Conservation (phyloP, 768 basidiomycete species). For the Nidularia sp. region DNA sequence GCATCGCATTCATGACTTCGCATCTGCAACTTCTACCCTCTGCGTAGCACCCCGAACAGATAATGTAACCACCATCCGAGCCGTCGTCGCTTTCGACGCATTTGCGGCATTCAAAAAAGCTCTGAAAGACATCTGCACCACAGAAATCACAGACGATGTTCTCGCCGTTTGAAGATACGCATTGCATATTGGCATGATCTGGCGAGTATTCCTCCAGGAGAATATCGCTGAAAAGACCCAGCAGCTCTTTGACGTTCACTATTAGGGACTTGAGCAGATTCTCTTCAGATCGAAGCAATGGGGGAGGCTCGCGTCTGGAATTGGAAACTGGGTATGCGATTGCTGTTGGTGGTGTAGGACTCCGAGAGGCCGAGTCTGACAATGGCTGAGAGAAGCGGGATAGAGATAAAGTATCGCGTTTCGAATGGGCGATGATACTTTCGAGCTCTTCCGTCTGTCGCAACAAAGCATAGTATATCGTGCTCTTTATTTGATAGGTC, state of each 20-base stretch:
- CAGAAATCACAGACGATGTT: slow-evolving; percentile 72
- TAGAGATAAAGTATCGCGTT: too few species aligned
- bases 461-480: slow-evolving; percentile 51
- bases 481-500: slow-evolving; percentile 70
- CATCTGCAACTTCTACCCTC: slow-evolving; percentile 78
- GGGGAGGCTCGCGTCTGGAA: background rate
- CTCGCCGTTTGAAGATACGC: slow-evolving; percentile 5
- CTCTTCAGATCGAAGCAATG: background rate
- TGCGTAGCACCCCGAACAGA: slow-evolving; percentile 71
- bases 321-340: background rate
- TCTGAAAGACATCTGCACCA: slow-evolving; percentile 76
- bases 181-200: slow-evolving; percentile 6
- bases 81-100: slow-evolving; percentile 27
- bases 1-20: slow-evolving; percentile 53
- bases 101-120: slow-evolving; percentile 66
- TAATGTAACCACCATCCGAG: slow-evolving; percentile 31
- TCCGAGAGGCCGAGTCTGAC: too few species aligned
- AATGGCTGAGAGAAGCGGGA: too few species aligned
- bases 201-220: slow-evolving; percentile 41
- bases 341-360: background rate
- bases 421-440: slow-evolving; percentile 1
- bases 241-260: slow-evolving; percentile 26
- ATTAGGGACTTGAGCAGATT: background rate
- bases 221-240: slow-evolving; percentile 47
- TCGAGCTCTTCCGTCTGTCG: slow-evolving; percentile 22